Evolutionary conservation across 805 yeast genomes (phyloP), one percentile per base, ranked within the genome.

Genomic region (Hemisphaericaspora nanyangensis): DNA sequence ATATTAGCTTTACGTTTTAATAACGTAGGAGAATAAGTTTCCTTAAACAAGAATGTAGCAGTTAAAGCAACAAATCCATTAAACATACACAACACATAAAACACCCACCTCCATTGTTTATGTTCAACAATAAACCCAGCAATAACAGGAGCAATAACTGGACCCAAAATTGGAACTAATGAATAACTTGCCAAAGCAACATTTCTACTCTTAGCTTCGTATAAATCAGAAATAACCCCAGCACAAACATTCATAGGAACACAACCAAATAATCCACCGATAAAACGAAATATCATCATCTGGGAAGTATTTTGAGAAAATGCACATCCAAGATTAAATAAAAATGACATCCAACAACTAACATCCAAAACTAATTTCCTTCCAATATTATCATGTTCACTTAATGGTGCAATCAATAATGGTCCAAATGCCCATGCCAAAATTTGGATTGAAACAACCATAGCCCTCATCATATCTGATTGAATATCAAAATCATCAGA

Each of bases 401-500:
- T 59, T 25, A 66, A 49, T 3, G 72, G 72, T 2, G 72, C 66
- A 31, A 66, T 59, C 13, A 65, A 29, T 26, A 65, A 50, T 2
- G 72, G 72, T 2, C 70, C 70, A 7, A 65, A 28, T 2, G 70
- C 70, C 65, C 67, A 66, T 4, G 71, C 66, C 20, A 66, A 46
- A 17, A 65, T 50, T 48, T 60, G 65, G 11, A 65, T 60, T 4
- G 69, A 61, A 7, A 64, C 65, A 12, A 61, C 58, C 40, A 66
- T 49, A 2, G 71, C 50, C 17, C 46, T 31, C 1, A 65, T 45
- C 7, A 58, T 49, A 4, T 40, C 28, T 3, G 56, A 52, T 3
- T 46, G 47, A 27, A 66, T 61, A 17, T 53, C 42, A 25, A 66
- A 60, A 3, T 63, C 68, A 5, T 37, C 35, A 1, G 63, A 49